phyloP scores from a whole-genome alignment of 2,329 filamentous ascomycete genomes.

The Botrytis fragariae region DNA sequence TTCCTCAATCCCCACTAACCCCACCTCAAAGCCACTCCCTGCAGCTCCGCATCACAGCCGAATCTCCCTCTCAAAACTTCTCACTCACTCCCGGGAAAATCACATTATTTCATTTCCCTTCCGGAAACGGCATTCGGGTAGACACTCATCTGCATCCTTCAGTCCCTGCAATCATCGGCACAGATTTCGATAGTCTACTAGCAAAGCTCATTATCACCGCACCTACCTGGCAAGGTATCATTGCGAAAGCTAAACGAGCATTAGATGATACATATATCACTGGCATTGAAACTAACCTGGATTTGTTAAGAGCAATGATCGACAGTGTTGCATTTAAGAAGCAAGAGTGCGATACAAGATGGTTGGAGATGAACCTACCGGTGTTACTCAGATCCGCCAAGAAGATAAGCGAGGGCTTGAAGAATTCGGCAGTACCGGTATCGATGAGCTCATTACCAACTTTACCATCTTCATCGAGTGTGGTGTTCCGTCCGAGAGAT shows the following conservation, averaged over 20 bases:
- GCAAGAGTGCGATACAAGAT: slow-evolving; percentile 53
- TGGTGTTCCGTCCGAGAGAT: slow-evolving; percentile 57
- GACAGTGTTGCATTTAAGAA: slow-evolving; percentile 48
- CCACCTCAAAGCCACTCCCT: slow-evolving; percentile 42
- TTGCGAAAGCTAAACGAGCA: slow-evolving; percentile 54
- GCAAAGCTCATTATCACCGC: slow-evolving; percentile 48
- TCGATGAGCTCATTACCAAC: slow-evolving; percentile 27
- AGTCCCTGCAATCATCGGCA: slow-evolving; percentile 43
- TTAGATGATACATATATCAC: slow-evolving; percentile 54
- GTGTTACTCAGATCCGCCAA: slow-evolving; percentile 38
- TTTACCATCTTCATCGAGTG: slow-evolving; percentile 39
- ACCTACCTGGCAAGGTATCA: slow-evolving; percentile 48
- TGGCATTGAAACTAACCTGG: slow-evolving; percentile 58
- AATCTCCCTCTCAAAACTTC: slow-evolving; percentile 46
- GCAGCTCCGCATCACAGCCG: slow-evolving; percentile 46
- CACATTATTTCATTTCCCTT: slow-evolving; percentile 51
- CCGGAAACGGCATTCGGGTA: slow-evolving; percentile 52
- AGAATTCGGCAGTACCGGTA: slow-evolving; percentile 36
- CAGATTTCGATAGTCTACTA: slow-evolving; percentile 49
- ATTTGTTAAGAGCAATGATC: slow-evolving; percentile 53
- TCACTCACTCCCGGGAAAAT: slow-evolving; percentile 60
- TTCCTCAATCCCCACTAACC: slow-evolving; percentile 37
- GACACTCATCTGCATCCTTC: slow-evolving; percentile 44
- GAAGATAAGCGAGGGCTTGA: slow-evolving; percentile 26
- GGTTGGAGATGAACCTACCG: slow-evolving; percentile 52